Percentiles rank a stretch among this genome's conserved stretches.
phyloP scores from a whole-genome alignment of 495 filamentous ascomycete species.

The Cercophora scortea region DNA sequence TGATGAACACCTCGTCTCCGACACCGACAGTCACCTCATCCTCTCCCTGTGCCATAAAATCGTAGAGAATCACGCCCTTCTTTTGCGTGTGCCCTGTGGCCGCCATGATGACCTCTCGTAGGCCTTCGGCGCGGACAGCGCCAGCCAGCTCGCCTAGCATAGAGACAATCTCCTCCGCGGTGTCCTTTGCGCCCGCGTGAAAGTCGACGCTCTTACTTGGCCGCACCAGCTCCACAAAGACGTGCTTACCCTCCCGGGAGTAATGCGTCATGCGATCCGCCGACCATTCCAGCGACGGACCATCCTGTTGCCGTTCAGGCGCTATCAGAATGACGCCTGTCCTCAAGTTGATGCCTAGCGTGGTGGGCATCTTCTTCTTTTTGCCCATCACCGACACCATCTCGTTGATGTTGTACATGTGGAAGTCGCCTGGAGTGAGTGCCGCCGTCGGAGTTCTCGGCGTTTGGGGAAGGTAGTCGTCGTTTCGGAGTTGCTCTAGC shows the following conservation, averaged over 20 bases:
- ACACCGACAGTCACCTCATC: constrained; percentile 91
- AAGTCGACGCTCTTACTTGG: constrained; percentile 93
- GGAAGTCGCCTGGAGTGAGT: constrained; percentile 69
- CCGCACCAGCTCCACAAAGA: constrained; percentile 86
- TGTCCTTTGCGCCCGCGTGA: constrained; percentile 95
- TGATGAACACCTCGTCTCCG: constrained; percentile 82
- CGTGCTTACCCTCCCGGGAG: constrained; percentile 94
- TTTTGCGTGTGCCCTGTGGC: constrained; percentile 53
- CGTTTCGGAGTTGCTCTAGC: constrained; percentile 9
- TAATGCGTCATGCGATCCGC: constrained; percentile 91
- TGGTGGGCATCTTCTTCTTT: constrained; percentile 95
- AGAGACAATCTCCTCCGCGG: constrained; percentile 83
- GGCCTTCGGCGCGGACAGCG: constrained; percentile 70
- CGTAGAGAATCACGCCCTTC: constrained; percentile 83
- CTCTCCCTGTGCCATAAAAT: constrained; percentile 92
- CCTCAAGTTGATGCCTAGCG: constrained; percentile 77
- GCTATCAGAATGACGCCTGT: constrained; percentile 87
- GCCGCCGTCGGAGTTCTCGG: constrained; percentile 19
- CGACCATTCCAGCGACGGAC: constrained; percentile 82
- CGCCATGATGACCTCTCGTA: constrained; percentile 81
- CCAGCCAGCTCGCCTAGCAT: constrained; percentile 86
- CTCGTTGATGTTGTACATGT: constrained; percentile 93
- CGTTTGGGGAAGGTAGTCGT: constrained; percentile 16
- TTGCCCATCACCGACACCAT: constrained; percentile 92
- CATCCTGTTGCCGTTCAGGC: constrained; percentile 71